These are phyloP conservation scores for Larix kaempferi DNA, from an alignment of 75 land plant genomes.

Conservation along the genomic window DNA sequence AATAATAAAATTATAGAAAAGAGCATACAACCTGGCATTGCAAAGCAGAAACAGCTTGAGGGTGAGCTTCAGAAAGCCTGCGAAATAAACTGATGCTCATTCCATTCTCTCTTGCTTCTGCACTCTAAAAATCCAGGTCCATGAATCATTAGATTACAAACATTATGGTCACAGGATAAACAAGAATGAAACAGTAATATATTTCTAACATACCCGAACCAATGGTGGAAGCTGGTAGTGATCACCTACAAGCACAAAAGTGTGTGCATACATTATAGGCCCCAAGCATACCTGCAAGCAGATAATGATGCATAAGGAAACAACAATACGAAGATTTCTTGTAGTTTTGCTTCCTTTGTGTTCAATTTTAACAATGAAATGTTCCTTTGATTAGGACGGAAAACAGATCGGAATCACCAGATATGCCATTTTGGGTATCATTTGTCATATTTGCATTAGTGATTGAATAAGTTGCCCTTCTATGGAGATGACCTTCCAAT, in stretches of 20 bases:
- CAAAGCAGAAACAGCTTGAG: conserved; percentile 78
- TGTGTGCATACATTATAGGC: conserved; percentile 76
- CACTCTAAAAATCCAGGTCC: conserved; percentile 35
- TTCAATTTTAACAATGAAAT: neutral
- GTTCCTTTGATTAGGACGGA: neutral
- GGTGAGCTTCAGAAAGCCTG: conserved; percentile 90
- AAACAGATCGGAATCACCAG: neutral
- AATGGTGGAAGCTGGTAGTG: conserved; percentile 93
- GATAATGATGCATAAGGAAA: neutral
- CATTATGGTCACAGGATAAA: neutral
- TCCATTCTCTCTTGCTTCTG: conserved; percentile 86
- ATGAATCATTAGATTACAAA: neutral
- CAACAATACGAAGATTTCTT: neutral
- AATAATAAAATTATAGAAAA: neutral
- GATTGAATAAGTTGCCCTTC: too few relatives aligned
- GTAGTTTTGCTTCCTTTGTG: neutral
- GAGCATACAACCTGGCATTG: conserved; percentile 58
- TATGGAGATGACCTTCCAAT: too few relatives aligned
- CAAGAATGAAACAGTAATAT: neutral
- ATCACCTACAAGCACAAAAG: conserved; percentile 92
- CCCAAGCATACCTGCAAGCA: conserved; percentile 72
- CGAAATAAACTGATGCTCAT: conserved; percentile 80
- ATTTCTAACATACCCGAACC: conserved; percentile 56
- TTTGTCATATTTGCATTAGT: too few relatives aligned
- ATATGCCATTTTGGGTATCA: neutral